Base-by-base conservation (phyloP, 805 yeast genomes). In the Wickerhamia fluorescens region DNA sequence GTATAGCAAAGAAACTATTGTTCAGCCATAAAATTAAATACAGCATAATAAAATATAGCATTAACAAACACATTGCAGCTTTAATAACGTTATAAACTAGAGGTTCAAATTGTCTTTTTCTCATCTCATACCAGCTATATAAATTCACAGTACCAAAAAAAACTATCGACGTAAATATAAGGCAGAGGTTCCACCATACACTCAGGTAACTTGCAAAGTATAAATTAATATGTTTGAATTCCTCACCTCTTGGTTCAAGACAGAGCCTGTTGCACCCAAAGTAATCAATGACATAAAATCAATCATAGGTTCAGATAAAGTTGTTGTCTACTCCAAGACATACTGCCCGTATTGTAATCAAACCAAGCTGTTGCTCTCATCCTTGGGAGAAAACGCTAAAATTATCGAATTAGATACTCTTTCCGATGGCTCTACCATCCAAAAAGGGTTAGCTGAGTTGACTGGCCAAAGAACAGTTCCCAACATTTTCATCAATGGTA, bases 291-390 rank as follows among this genome's bases (percentile, higher is more conserved):
- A 32, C 14, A 21, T 44, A 22, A 28, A 35, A 20, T 19, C 17
- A 10, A 24, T 25, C 7, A 37, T 44, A 11, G 32, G 18, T 7
- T 20, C 37, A 5, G 31, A 41, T 22, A 40, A 38, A 26, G 37
- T 51, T 3, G 44, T 47, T 12, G 47, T 51, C 5, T 51, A 38
- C 25, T 56, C 61, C 28, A 58, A 58, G 40, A 22, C 56, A 27
- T 64, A 65, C 41, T 62, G 74, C 40, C 73, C 74, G 20, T 59
- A 60, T 41, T 46, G 65, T 60, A 15, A 30, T 37, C 34, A 56
- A 58, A 31, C 61, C 66, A 75, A 66, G 61, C 51, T 49, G 24
- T 29, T 45, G 14, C 33, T 52, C 15, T 25, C 27, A n/a, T 15
- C 21, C 3, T 33, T 45, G 14, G 31, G 35, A 15, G 33, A 43